phyloP scores from a whole-genome alignment of 192 early-diverging fungal species.

The Podila clonocystis region DNA sequence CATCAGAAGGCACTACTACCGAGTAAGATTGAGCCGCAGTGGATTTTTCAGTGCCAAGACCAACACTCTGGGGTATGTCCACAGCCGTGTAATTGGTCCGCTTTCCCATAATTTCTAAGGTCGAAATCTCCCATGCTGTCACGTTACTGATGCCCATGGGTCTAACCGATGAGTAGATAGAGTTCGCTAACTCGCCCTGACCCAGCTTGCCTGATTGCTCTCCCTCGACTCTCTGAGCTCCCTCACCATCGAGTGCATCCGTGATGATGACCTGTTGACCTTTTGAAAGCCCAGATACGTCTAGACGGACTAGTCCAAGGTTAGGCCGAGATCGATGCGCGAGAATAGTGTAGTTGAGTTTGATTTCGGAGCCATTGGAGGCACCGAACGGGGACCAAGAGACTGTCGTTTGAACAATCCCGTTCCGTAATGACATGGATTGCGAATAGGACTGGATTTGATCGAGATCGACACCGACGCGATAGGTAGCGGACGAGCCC shows the following conservation, averaged over 20 bases:
- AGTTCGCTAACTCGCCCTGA: conserved; percentile 16
- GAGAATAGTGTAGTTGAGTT: conserved; percentile 35
- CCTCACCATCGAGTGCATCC: conserved; percentile 43
- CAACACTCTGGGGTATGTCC: conserved; percentile 32
- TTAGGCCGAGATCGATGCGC: conserved; percentile 47
- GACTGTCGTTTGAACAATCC: conserved; percentile 36
- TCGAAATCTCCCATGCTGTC: conserved; percentile 49
- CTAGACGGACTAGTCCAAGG: conserved; percentile 45
- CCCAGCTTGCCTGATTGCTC: conserved; percentile 33
- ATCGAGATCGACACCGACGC: conserved; percentile 22
- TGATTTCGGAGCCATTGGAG: conserved; percentile 11
- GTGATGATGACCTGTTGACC: conserved; percentile 45
- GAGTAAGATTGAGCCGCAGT: conserved; percentile 38
- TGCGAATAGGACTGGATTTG: conserved; percentile 42
- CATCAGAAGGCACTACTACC: conserved; percentile 6
- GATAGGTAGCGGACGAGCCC: conserved; percentile 29
- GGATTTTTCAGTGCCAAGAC: conserved; percentile 20
- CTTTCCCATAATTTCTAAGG: conserved; percentile 11
- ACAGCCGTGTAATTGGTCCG: conserved; percentile 5
- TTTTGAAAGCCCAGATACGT: conserved; percentile 27
- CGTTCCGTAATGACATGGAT: conserved; percentile 42
- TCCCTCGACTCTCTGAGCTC: conserved; percentile 40
- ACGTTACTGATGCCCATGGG: conserved; percentile 33
- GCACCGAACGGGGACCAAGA: conserved; percentile 34
- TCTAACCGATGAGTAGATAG: conserved; percentile 38